Percentiles rank a stretch among this genome's conserved stretches.
These are phyloP conservation scores for Phyllosticta capitalensis DNA, from an alignment of 2,329 filamentous ascomycete species.

Conservation along the genomic window DNA sequence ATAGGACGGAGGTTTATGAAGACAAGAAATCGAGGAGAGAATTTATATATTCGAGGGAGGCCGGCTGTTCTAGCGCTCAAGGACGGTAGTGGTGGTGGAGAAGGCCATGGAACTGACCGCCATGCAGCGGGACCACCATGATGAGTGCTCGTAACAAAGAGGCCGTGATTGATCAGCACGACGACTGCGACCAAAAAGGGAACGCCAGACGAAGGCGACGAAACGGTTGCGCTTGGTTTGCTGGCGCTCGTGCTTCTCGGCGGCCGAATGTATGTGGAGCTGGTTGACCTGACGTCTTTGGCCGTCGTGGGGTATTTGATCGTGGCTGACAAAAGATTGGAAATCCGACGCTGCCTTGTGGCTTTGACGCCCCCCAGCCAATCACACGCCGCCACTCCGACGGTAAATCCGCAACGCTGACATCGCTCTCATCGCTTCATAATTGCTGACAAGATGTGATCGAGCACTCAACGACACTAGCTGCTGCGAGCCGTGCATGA, in stretches of 20 bases:
- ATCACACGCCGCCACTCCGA: neutral
- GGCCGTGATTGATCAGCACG: constrained; percentile 7
- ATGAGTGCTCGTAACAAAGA: neutral
- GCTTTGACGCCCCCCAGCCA: neutral
- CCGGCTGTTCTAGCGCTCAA: neutral
- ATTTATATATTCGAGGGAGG: constrained; percentile 20
- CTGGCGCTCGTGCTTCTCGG: neutral
- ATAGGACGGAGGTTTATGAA: constrained; percentile 14
- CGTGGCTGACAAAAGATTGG: neutral
- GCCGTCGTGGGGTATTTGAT: neutral
- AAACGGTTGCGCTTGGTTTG: neutral
- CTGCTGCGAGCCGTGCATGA: neutral
- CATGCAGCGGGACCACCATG: neutral
- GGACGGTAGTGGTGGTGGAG: neutral
- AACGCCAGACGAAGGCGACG: neutral
- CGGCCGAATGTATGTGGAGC: neutral
- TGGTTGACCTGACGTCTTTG: neutral
- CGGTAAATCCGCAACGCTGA: neutral
- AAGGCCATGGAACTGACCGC: constrained; percentile 1
- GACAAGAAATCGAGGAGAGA: too few species aligned
- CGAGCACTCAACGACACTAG: neutral
- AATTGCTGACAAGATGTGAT: neutral
- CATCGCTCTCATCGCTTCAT: neutral
- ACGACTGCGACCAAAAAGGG: neutral
- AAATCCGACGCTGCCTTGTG: neutral